Evolutionary conservation across 768 basidiomycete species (phyloP).

Genomic region (Rhizopogon sp.): DNA sequence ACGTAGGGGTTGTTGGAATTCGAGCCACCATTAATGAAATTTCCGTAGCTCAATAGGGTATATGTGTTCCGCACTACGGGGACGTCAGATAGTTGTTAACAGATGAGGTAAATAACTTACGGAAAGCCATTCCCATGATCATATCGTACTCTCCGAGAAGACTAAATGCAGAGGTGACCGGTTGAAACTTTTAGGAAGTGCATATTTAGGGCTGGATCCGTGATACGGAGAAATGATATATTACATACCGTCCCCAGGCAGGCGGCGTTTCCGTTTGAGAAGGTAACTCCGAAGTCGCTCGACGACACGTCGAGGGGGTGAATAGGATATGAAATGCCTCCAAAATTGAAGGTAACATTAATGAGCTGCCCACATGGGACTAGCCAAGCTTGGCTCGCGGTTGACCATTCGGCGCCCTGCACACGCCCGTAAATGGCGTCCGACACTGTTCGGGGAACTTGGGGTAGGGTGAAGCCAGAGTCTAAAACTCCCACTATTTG

Average conservation of each 20-base stretch:
- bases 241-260: constrained; percentile 66
- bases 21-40: constrained; percentile 50
- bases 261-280: constrained; percentile 42
- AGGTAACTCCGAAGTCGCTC: constrained; percentile 46
- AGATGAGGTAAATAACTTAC: constrained; percentile 35
- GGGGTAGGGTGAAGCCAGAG: constrained; percentile 66
- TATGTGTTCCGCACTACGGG: constrained; percentile 70
- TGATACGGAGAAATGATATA: not conserved
- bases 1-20: constrained; percentile 57
- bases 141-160: constrained; percentile 75
- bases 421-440: constrained; percentile 82
- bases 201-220: constrained; percentile 3
- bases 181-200: constrained; percentile 57
- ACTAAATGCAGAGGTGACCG: constrained; percentile 76
- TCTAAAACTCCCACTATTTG: constrained; percentile 72
- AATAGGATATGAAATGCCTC: constrained; percentile 61
- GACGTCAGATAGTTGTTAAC: not conserved
- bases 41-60: constrained; percentile 66
- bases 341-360: constrained; percentile 68
- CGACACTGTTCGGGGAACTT: constrained; percentile 69
- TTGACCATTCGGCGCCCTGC: constrained; percentile 63
- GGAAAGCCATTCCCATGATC: constrained; percentile 77
- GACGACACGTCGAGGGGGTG: constrained; percentile 69
- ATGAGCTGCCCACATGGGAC: constrained; percentile 72
- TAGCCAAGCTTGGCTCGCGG: constrained; percentile 54